Conservation (phyloP, 345 rosid species). For the Noccaea caerulescens region DNA sequence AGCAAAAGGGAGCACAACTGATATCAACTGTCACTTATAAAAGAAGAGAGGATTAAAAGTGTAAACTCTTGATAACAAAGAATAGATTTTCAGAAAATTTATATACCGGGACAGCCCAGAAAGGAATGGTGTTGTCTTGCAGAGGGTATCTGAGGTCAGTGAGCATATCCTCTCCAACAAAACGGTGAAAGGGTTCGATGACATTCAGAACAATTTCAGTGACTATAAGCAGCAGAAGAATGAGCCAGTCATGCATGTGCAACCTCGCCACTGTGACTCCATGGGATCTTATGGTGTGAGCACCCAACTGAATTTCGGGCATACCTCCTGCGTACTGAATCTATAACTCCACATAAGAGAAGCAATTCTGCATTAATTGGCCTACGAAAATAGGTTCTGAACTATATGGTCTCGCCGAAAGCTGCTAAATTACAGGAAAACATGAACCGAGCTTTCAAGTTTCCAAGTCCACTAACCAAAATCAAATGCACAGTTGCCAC, state of each 20-base stretch:
- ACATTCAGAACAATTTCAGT: constrained; percentile 63
- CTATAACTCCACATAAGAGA: constrained; percentile 15
- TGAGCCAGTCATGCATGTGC: constrained; percentile 92
- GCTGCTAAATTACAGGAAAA: neutral
- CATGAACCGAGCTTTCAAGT: neutral
- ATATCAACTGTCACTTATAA: constrained; percentile 60
- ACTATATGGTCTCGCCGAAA: neutral
- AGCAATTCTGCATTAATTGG: neutral
- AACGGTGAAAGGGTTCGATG: constrained; percentile 89
- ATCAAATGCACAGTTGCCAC: neutral
- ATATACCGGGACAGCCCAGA: constrained; percentile 87
- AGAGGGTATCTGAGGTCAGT: constrained; percentile 79
- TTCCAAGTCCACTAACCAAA: neutral
- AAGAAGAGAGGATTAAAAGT: constrained; percentile 13
- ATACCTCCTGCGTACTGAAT: too few relatives aligned
- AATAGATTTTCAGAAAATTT: constrained; percentile 12
- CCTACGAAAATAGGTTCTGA: neutral
- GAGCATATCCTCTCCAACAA: constrained; percentile 85
- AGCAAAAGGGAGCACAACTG: constrained; percentile 64
- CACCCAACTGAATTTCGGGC: constrained; percentile 81
- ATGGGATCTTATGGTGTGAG: constrained; percentile 76
- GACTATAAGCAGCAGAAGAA: constrained; percentile 67
- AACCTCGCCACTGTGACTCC: constrained; percentile 69
- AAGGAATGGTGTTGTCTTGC: constrained; percentile 70
- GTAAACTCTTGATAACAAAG: neutral